phyloP scores from a whole-genome alignment of 1,284 basidiomycete genomes.

The Puccinia triticina region DNA sequence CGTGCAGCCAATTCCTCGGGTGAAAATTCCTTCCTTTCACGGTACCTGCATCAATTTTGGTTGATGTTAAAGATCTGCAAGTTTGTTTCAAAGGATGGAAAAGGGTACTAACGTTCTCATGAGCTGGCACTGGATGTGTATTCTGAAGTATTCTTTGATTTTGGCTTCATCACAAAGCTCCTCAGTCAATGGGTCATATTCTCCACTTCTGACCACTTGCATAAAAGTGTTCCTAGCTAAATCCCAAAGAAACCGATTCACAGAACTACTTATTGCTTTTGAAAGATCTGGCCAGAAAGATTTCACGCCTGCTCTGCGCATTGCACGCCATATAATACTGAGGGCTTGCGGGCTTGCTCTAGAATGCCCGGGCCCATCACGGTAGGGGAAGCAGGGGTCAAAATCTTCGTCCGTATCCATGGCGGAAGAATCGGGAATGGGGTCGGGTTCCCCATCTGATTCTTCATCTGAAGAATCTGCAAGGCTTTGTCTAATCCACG shows the following conservation, averaged over 20 bases:
- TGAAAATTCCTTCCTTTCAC: neutral
- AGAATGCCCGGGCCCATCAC: slow-evolving; percentile 22
- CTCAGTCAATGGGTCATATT: slow-evolving; percentile 4
- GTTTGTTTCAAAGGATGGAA: neutral
- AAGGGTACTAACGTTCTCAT: neutral
- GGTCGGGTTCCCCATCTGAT: too few relatives aligned
- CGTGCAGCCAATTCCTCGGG: neutral
- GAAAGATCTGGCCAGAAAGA: slow-evolving; percentile 17
- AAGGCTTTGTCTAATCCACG: slow-evolving; percentile 9
- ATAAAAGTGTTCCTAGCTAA: slow-evolving; percentile 12
- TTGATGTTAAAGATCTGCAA: neutral
- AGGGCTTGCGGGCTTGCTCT: neutral
- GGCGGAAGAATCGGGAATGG: neutral
- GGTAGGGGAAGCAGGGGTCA: slow-evolving; percentile 16
- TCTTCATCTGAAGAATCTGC: too few relatives aligned
- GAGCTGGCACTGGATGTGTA: neutral
- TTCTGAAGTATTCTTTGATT: neutral
- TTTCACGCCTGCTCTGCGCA: neutral
- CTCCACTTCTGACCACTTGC: neutral
- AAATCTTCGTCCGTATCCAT: neutral
- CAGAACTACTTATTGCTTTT: neutral
- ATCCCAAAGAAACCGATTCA: slow-evolving; percentile 29
- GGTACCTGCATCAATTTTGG: neutral
- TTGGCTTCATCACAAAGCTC: neutral
- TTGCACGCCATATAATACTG: slow-evolving; percentile 21